phyloP scores from a whole-genome alignment of 2,329 filamentous ascomycete genomes.

The Pseudocercospora musae region DNA sequence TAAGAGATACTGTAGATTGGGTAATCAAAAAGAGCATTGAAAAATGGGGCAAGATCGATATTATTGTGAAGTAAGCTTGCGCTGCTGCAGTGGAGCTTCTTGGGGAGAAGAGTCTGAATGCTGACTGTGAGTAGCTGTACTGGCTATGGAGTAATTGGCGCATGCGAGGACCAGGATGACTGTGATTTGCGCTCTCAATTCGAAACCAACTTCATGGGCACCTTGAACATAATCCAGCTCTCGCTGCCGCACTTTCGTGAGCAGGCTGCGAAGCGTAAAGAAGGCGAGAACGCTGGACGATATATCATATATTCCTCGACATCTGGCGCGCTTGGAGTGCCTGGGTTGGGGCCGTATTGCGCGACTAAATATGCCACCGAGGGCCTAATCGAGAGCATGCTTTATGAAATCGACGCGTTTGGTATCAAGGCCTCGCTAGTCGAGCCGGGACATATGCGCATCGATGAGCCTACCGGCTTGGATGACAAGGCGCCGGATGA shows the following conservation, averaged over 20 bases:
- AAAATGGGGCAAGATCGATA: constrained; percentile 72
- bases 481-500: constrained; percentile 29
- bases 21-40: constrained; percentile 68
- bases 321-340: constrained; percentile 86
- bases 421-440: constrained; percentile 93
- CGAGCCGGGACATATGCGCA: constrained; percentile 80
- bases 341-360: constrained; percentile 89
- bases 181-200: constrained; percentile 94
- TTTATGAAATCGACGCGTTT: constrained; percentile 89
- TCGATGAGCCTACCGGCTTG: constrained; percentile 65
- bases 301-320: constrained; percentile 96
- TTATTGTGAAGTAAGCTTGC: constrained; percentile 67
- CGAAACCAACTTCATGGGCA: constrained; percentile 96
- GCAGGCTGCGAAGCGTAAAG: constrained; percentile 47
- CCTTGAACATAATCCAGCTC: constrained; percentile 85
- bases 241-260: constrained; percentile 83
- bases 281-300: constrained; percentile 54
- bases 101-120: background rate
- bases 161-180: constrained; percentile 95
- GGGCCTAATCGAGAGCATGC: constrained; percentile 90
- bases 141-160: constrained; percentile 90
- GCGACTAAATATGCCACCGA: constrained; percentile 97
- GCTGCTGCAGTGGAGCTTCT: background rate
- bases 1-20: constrained; percentile 69
- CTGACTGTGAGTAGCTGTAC: constrained; percentile 57